A percentile compares a stretch with the other conserved stretches of the same genome.
Conservation (phyloP, 805 yeast species). For the Blastobotrys attinorum region DNA sequence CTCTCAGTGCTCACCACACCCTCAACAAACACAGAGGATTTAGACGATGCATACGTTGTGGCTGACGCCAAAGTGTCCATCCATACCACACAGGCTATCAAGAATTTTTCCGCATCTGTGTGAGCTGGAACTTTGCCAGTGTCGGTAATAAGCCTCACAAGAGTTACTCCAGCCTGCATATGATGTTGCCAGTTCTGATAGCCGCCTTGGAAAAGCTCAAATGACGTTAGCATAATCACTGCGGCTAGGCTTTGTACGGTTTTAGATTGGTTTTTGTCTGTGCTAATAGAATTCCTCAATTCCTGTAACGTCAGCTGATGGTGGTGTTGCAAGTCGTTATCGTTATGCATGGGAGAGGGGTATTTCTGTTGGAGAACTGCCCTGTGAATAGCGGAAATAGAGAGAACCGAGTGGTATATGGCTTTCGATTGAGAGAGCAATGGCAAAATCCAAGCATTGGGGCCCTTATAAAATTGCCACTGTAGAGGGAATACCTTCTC, state of each 20-base stretch:
- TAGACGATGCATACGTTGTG: not conserved
- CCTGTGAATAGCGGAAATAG: not conserved
- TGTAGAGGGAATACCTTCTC: not conserved
- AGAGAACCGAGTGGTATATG: not conserved
- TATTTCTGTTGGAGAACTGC: not conserved
- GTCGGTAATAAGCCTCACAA: not conserved
- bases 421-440: not conserved
- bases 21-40: not conserved
- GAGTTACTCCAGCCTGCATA: not conserved
- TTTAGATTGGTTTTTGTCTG: not conserved
- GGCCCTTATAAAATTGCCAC: not conserved
- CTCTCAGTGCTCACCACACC: not conserved
- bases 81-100: not conserved
- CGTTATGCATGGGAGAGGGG: too few species aligned
- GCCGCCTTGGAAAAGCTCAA: not conserved
- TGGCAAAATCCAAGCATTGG: not conserved
- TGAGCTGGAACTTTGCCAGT: not conserved
- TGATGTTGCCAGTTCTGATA: not conserved
- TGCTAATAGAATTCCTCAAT: not conserved
- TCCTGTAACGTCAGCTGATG: not conserved
- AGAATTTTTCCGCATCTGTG: not conserved
- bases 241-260: not conserved
- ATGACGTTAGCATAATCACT: not conserved
- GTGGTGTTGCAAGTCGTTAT: not conserved
- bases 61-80: not conserved